Percentiles rank a stretch among this genome's conserved stretches.
These are phyloP conservation scores for Hydnomerulius pinastri DNA, from an alignment of 768 basidiomycete species.

Conservation along the genomic window DNA sequence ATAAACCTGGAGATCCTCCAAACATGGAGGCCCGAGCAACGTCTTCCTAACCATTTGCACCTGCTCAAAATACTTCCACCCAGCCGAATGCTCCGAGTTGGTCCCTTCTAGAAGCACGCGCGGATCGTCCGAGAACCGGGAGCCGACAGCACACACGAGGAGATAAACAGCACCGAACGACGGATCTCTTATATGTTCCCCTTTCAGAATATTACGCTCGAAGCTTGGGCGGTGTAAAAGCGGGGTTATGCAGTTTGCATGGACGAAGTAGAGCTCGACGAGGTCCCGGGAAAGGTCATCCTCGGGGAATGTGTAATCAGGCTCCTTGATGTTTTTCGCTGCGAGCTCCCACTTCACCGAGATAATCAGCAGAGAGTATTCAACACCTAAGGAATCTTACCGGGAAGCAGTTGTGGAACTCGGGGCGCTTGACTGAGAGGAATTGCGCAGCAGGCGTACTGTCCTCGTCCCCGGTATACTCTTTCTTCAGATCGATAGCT, in stretches of 20 bases:
- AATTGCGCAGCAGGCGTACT: no score
- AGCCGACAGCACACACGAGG: constrained; percentile 70
- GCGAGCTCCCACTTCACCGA: constrained; percentile 29
- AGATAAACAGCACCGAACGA: constrained; percentile 62
- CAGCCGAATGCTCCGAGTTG: constrained; percentile 45
- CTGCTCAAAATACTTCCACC: constrained; percentile 51
- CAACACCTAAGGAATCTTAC: constrained; percentile 23
- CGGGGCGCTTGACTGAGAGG: constrained; percentile 16
- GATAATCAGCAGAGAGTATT: background rate
- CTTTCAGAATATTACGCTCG: constrained; percentile 47
- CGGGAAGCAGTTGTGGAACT: constrained; percentile 26
- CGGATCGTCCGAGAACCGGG: constrained; percentile 56
- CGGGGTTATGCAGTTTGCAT: constrained; percentile 59
- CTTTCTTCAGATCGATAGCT: constrained; percentile 61
- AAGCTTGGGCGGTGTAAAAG: constrained; percentile 77
- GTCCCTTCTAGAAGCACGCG: constrained; percentile 48
- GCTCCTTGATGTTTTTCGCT: constrained; percentile 17
- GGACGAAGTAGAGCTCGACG: constrained; percentile 64
- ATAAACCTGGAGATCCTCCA: constrained; percentile 75
- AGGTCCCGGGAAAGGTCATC: constrained; percentile 50
- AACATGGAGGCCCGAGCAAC: constrained; percentile 53
- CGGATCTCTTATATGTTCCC: constrained; percentile 49
- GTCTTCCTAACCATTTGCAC: constrained; percentile 62
- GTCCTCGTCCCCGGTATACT: constrained; percentile 46
- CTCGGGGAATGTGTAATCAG: constrained; percentile 49